Percentiles rank a stretch among this genome's conserved stretches.
Conservation (phyloP, 176 grass and related monocot species). For the Tuctoria greenei region DNA sequence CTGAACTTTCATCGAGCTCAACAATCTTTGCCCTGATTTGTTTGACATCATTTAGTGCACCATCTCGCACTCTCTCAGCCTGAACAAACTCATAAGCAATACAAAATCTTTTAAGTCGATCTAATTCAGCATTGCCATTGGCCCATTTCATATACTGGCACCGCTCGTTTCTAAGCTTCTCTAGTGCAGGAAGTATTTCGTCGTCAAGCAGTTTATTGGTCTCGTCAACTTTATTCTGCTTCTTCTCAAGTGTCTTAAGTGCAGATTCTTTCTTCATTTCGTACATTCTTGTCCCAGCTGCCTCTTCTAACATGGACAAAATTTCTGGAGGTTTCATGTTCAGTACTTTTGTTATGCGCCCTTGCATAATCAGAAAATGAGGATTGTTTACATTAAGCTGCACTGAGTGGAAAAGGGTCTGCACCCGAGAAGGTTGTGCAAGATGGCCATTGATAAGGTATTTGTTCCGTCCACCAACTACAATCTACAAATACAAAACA, state of each 20-base stretch:
- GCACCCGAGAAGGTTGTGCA: slow-evolving; percentile 83
- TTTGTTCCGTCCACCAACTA: slow-evolving; percentile 84
- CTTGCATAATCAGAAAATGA: slow-evolving; percentile 99
- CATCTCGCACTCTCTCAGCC: slow-evolving; percentile 64
- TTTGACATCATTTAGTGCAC: slow-evolving; percentile 60
- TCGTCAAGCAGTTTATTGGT: slow-evolving; percentile 88
- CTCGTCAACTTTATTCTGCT: slow-evolving; percentile 95
- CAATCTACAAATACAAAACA: slow-evolving; percentile 57
- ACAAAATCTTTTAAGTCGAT: slow-evolving; percentile 83
- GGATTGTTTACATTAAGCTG: slow-evolving; percentile 99
- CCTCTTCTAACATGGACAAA: slow-evolving; percentile 98
- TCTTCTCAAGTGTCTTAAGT: slow-evolving; percentile 94
- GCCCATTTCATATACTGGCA: slow-evolving; percentile 94
- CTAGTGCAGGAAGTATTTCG: slow-evolving; percentile 94
- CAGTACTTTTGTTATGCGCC: slow-evolving; percentile 92
- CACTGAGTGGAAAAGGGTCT: slow-evolving; percentile 96
- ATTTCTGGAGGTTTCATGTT: slow-evolving; percentile 98
- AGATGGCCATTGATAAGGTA: slow-evolving; percentile 94
- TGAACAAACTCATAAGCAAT: slow-evolving; percentile 90
- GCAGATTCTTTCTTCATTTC: slow-evolving; percentile 98
- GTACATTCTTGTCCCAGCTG: slow-evolving; percentile 96
- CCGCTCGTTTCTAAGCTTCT: slow-evolving; percentile 90
- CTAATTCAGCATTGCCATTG: slow-evolving; percentile 83
- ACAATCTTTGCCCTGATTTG: slow-evolving; percentile 55
- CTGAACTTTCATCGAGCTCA: slow-evolving; percentile 66